Base-by-base conservation (phyloP, 257 asterid species). In the Hygrophila difformis region DNA sequence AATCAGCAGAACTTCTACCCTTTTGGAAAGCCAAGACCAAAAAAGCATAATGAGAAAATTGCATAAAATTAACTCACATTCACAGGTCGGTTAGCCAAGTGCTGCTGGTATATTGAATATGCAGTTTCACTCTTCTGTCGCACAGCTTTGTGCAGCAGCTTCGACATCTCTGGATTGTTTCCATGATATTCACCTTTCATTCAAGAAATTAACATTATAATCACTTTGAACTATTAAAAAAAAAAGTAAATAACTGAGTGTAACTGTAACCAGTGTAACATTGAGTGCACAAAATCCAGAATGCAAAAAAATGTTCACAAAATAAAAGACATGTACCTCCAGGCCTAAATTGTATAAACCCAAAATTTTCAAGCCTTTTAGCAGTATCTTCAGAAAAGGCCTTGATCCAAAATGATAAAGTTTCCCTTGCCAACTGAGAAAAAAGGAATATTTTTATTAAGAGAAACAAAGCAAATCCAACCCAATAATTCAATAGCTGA, bases 111-210 rank as follows among this genome's bases (percentile, higher is more conserved):
- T 65, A 91, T 48, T 15, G 89, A 70, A 73, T 85, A 91, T 18
- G 98, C 86, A 44, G 72, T 67, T 74, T 82, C 96, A 68, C 81
- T 91, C 81, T 80, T 86, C 65, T 86, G 84, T 10, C 98, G 65
- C 52, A 91, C 93, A 35, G 98, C 98, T 86, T 91, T 91, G 64
- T 91, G 98, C 57, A 91, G 96, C 79, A 91, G 66, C 67, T 91
- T 91, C 48, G 98, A 91, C 98, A 91, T 91, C 75, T 91, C 96
- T 1, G 98, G 98, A 59, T 91, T 91, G 75, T 91, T 91, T 46
- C 96, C 92, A 66, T 91, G 98, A 62, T 91, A 91, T 66, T 88
- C 96, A 47, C 97, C 97, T 84, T 56, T 47, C 29, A 56, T 64
- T 54, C 39, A 52, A 49, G 29, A 51, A 19, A 44, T 64, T 33